Conservation (phyloP, 352 stramenopile genomes). For the Globisporangium sylvaticum region DNA sequence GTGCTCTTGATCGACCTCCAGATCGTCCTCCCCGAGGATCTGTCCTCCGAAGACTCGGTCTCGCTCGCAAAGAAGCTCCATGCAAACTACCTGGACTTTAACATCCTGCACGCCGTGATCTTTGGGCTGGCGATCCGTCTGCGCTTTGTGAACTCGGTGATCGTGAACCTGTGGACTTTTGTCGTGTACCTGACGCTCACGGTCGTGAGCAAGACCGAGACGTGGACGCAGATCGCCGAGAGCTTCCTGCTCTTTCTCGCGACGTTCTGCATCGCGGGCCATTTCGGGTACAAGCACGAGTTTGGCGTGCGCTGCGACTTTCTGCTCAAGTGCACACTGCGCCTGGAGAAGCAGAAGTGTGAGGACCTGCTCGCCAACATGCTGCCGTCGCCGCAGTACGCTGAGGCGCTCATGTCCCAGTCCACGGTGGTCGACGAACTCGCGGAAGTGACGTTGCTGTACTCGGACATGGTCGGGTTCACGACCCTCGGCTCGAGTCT, state of each 20-base stretch:
- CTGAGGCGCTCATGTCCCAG: constrained; percentile 64
- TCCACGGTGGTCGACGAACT: constrained; percentile 80
- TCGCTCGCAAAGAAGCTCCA: constrained; percentile 3
- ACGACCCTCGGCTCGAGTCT: constrained; percentile 60
- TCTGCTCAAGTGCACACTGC: constrained; percentile 72
- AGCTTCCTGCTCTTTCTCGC: constrained; percentile 38
- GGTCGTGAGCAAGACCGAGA: constrained; percentile 14
- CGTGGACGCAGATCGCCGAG: constrained; percentile 37
- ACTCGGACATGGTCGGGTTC: constrained; percentile 87
- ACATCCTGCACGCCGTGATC: constrained; percentile 52
- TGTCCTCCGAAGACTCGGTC: neutral
- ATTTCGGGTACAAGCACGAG: constrained; percentile 66
- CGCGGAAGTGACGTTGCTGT: constrained; percentile 78
- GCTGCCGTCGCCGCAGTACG: constrained; percentile 72
- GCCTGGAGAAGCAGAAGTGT: constrained; percentile 76
- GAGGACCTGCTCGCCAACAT: constrained; percentile 85
- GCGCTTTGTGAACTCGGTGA: constrained; percentile 47
- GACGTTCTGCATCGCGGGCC: constrained; percentile 23
- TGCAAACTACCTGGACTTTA: constrained; percentile 37
- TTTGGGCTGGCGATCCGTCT: constrained; percentile 55
- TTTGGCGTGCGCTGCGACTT: constrained; percentile 67
- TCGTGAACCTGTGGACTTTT: constrained; percentile 43
- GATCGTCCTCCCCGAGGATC: constrained; percentile 23
- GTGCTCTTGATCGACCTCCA: constrained; percentile 38
- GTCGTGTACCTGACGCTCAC: constrained; percentile 29